phyloP scores from a whole-genome alignment of 371 early-diverging fungal genomes.

The Lichtheimia corymbifera region DNA sequence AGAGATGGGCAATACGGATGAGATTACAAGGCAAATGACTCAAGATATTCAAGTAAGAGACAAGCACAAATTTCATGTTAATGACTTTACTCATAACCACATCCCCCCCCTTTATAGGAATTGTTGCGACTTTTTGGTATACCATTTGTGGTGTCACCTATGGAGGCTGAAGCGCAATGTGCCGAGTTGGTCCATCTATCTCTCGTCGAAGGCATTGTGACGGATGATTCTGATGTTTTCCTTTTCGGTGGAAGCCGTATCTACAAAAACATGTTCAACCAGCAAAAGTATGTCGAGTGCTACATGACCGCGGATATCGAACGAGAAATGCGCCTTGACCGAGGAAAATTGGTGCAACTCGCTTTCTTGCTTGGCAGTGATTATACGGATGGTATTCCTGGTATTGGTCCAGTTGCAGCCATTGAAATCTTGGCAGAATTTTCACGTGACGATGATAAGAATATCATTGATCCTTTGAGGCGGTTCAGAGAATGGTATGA shows the following conservation, averaged over 20 bases:
- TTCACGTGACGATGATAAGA: constrained; percentile 32
- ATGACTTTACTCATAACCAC: no score
- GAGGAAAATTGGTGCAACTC: constrained; percentile 80
- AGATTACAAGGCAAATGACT: constrained; percentile 72
- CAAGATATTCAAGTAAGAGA: constrained; percentile 66
- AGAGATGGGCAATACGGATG: constrained; percentile 67
- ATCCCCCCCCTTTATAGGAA: no score
- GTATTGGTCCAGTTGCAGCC: constrained; percentile 94
- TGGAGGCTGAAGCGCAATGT: constrained; percentile 99
- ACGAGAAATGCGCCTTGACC: constrained; percentile 66
- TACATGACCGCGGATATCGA: constrained; percentile 72
- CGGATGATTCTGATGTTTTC: constrained; percentile 99
- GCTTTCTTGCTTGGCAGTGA: constrained; percentile 97
- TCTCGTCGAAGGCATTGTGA: constrained; percentile 96
- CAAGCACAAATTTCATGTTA: no score
- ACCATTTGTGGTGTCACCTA: constrained; percentile 93
- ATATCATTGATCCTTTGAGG: constrained; percentile 34
- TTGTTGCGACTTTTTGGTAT: constrained; percentile 94
- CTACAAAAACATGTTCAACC: constrained; percentile 96
- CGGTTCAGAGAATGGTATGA: constrained; percentile 70
- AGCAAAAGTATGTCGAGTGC: constrained; percentile 83
- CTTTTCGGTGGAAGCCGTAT: constrained; percentile 92
- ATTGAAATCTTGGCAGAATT: constrained; percentile 87
- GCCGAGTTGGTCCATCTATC: constrained; percentile 70
- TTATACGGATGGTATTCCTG: constrained; percentile 95